Evolutionary conservation across 2,329 filamentous ascomycete genomes (phyloP).

Genomic region (Trichoderma pleuroti): DNA sequence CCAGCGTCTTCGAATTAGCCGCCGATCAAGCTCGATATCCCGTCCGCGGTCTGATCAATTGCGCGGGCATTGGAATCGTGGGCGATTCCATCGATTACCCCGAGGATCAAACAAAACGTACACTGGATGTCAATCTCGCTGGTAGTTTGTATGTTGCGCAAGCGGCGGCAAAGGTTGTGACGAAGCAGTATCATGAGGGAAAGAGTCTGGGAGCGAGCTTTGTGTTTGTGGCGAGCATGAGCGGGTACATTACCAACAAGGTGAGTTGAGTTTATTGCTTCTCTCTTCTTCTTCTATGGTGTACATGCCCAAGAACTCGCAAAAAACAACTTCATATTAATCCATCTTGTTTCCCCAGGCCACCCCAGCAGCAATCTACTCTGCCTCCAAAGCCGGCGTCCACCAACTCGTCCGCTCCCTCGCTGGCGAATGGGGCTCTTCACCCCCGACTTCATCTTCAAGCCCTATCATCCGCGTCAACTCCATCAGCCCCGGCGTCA

Average conservation of each 20-base stretch:
- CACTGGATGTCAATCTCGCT: conserved; percentile 44
- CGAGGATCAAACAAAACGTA: conserved; percentile 23
- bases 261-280: conserved; percentile 30
- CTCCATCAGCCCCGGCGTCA: conserved; percentile 39
- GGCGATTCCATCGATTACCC: conserved; percentile 29
- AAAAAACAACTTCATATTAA: neutral
- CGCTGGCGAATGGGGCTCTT: conserved; percentile 50
- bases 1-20: neutral
- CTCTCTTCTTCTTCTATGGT: neutral
- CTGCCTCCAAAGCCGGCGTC: conserved; percentile 52
- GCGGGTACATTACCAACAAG: conserved; percentile 38
- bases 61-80: conserved; percentile 31
- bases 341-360: conserved; percentile 26
- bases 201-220: conserved; percentile 39
- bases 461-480: neutral
- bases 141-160: conserved; percentile 47
- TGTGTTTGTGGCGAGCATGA: conserved; percentile 49
- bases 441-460: conserved; percentile 35
- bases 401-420: conserved; percentile 49
- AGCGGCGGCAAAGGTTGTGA: conserved; percentile 45
- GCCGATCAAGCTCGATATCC: conserved; percentile 24
- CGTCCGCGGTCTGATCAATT: conserved; percentile 32
- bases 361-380: conserved; percentile 44
- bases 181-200: conserved; percentile 29
- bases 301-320: neutral